A percentile compares a stretch with the other conserved stretches of the same genome.
These are phyloP conservation scores for Metschnikowia peoriensis DNA, from an alignment of 805 yeast species.

Conservation along the genomic window DNA sequence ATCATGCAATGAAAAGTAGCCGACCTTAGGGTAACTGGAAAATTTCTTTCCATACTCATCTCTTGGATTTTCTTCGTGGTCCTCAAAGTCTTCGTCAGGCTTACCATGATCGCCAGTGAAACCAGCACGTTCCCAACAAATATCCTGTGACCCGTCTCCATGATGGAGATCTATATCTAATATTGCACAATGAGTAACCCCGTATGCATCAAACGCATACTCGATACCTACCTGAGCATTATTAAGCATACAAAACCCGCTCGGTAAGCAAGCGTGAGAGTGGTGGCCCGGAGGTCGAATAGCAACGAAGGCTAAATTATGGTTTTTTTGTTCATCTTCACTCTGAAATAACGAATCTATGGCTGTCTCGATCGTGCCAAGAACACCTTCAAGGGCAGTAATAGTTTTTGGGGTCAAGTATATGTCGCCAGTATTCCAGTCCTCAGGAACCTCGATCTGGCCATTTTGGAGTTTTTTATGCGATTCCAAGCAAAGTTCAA, in stretches of 20 bases:
- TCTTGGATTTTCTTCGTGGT: constrained; percentile 29
- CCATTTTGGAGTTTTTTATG: constrained; percentile 50
- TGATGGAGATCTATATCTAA: constrained; percentile 84
- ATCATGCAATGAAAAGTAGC: constrained; percentile 82
- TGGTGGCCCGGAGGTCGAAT: constrained; percentile 88
- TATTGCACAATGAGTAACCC: constrained; percentile 76
- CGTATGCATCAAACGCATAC: constrained; percentile 62
- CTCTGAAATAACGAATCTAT: constrained; percentile 46
- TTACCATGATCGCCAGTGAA: constrained; percentile 48
- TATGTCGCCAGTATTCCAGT: constrained; percentile 83
- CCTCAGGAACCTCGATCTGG: constrained; percentile 71
- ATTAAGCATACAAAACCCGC: constrained; percentile 80
- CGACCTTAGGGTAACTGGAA: constrained; percentile 59
- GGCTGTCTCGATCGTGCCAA: constrained; percentile 73
- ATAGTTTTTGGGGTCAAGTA: constrained; percentile 65
- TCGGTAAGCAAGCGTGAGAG: constrained; percentile 77
- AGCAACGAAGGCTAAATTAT: constrained; percentile 56
- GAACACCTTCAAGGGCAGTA: constrained; percentile 70
- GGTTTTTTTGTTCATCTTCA: constrained; percentile 22
- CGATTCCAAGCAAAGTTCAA: constrained; percentile 59
- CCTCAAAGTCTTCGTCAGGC: constrained; percentile 44
- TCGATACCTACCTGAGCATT: constrained; percentile 81
- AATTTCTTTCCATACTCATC: constrained; percentile 50
- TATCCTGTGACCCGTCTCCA: constrained; percentile 88
- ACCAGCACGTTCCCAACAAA: constrained; percentile 78